These are phyloP conservation scores for Pisolithus thermaeus DNA, from an alignment of 1,284 basidiomycete genomes.

Conservation along the genomic window DNA sequence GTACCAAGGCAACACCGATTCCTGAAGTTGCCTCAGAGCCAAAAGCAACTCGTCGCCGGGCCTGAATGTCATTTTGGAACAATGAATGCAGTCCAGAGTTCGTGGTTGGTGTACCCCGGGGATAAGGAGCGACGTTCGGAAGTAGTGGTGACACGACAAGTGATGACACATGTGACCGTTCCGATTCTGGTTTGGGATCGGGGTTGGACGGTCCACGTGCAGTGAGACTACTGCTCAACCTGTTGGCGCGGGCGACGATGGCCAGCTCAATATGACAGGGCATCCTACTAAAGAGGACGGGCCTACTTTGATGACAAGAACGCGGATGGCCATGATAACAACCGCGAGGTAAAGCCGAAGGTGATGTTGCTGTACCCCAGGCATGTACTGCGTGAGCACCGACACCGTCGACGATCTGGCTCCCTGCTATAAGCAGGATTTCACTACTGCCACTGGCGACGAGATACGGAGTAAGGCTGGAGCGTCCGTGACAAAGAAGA, in stretches of 20 bases:
- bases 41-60: not conserved
- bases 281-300: constrained; percentile 11
- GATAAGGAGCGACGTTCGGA: not conserved
- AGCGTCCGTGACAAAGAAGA: constrained; percentile 7
- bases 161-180: too few relatives aligned
- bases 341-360: constrained; percentile 18
- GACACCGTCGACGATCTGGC: not conserved
- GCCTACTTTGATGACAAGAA: constrained; percentile 13
- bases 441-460: not conserved
- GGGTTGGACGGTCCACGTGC: constrained; percentile 5
- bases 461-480: not conserved
- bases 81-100: not conserved
- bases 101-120: not conserved
- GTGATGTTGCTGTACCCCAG: constrained; percentile 5
- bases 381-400: constrained; percentile 1
- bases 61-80: not conserved
- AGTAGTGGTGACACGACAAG: not conserved
- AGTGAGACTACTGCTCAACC: not conserved
- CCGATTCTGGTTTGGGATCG: not conserved
- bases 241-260: constrained; percentile 13
- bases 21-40: not conserved
- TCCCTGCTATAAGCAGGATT: not conserved
- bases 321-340: constrained; percentile 11
- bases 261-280: constrained; percentile 11
- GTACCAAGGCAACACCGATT: not conserved